A percentile compares a stretch with the other conserved stretches of the same genome.
phyloP scores from a whole-genome alignment of 768 basidiomycete genomes.

The Suillus americanus region DNA sequence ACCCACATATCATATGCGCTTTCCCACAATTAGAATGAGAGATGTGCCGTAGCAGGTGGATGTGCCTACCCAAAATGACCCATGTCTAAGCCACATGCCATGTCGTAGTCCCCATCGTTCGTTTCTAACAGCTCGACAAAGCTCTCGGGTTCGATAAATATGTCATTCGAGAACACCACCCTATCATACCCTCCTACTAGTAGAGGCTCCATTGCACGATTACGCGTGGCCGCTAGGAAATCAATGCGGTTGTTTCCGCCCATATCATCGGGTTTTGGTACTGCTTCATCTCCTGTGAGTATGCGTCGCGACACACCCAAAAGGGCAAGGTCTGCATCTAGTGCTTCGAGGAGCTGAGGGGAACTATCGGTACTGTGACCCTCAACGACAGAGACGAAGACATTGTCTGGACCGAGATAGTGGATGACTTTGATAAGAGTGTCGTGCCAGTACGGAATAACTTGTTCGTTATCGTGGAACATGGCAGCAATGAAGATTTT shows the following conservation, averaged over 20 bases:
- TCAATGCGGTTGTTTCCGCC: conserved; percentile 31
- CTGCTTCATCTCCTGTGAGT: conserved; percentile 25
- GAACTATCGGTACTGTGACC: conserved; percentile 35
- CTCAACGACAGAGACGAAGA: conserved; percentile 42
- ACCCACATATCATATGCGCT: conserved; percentile 41
- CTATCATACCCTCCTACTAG: conserved; percentile 37
- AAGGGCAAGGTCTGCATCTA: conserved; percentile 22
- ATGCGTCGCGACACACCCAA: conserved; percentile 30
- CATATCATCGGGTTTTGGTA: conserved; percentile 18
- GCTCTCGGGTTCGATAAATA: conserved; percentile 40
- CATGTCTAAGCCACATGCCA: conserved; percentile 45
- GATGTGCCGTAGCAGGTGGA: neutral
- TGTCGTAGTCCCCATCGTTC: conserved; percentile 38
- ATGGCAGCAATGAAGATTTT: conserved; percentile 41
- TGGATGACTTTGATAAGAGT: conserved; percentile 35
- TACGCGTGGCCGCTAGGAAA: conserved; percentile 38
- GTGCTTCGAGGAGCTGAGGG: conserved; percentile 27
- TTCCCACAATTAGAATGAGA: neutral
- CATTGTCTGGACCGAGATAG: conserved; percentile 41
- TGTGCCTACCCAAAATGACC: conserved; percentile 28
- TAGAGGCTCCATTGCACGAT: conserved; percentile 44
- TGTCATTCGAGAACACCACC: conserved; percentile 44
- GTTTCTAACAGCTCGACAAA: conserved; percentile 41
- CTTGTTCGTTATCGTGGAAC: conserved; percentile 38
- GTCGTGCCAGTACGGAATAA: conserved; percentile 40